Evolutionary conservation across 345 rosid species (phyloP).

Genomic region (Syzygium aqueum): DNA sequence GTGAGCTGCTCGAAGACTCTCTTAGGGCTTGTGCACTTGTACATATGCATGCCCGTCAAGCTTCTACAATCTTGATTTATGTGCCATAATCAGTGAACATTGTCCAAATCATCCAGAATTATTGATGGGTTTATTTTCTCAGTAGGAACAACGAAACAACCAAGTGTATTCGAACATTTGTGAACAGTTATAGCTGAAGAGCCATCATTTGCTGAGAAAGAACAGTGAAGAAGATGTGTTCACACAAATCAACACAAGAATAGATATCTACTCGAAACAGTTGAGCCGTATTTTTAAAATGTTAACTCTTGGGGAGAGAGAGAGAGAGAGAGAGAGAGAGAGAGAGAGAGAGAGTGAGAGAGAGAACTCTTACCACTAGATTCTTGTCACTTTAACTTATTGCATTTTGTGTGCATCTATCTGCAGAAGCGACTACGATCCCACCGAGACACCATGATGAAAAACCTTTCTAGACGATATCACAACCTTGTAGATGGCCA

Average conservation of each 20-base stretch:
- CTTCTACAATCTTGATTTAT: neutral
- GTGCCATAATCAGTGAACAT: neutral
- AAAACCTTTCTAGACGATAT: conserved; percentile 29
- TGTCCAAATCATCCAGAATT: neutral
- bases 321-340: too few species aligned
- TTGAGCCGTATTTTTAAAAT: neutral
- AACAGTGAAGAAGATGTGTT: neutral
- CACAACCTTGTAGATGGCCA: conserved; percentile 22
- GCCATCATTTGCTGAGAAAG: neutral
- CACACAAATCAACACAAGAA: neutral
- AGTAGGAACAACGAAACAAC: neutral
- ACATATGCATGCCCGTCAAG: neutral
- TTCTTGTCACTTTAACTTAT: neutral
- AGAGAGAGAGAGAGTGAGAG: too few species aligned
- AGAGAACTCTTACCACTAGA: neutral
- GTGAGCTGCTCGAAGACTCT: conserved; percentile 13
- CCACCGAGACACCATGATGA: conserved; percentile 56
- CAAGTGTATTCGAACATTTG: neutral
- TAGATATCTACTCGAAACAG: neutral
- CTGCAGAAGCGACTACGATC: conserved; percentile 45
- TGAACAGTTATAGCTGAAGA: neutral
- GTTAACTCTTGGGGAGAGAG: neutral
- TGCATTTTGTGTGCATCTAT: neutral
- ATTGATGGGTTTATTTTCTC: neutral
- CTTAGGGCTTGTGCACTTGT: neutral